phyloP scores from a whole-genome alignment of 768 basidiomycete species.

The Gloeopeniophorella convolvens region DNA sequence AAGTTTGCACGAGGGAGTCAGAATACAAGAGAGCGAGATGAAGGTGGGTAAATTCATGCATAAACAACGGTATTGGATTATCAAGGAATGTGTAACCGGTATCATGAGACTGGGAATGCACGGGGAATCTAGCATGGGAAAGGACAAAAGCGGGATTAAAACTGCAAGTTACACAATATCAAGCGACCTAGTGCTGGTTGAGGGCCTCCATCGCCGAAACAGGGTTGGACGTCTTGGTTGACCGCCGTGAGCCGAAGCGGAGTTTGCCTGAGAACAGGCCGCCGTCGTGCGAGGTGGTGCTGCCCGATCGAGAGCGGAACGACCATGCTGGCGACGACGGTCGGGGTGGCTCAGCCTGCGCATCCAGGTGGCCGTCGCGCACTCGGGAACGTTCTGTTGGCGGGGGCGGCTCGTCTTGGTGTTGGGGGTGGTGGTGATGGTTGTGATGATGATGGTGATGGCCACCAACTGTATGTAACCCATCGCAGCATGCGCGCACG shows the following conservation, averaged over 20 bases:
- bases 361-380: conserved; percentile 48
- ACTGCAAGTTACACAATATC: not conserved
- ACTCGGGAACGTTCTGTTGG: conserved; percentile 32
- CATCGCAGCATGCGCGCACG: conserved; percentile 87
- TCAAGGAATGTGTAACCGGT: conserved; percentile 18
- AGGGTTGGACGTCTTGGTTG: conserved; percentile 31
- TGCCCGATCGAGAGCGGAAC: conserved; percentile 75
- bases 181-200: not conserved
- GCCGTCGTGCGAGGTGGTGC: conserved; percentile 61
- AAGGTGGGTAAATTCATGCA: conserved; percentile 13
- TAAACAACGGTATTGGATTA: conserved; percentile 19
- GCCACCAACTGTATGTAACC: conserved; percentile 76
- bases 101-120: conserved; percentile 10
- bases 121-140: not conserved
- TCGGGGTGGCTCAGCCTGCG: conserved; percentile 43
- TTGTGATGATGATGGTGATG: conserved; percentile 54
- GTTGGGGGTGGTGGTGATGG: conserved; percentile 42
- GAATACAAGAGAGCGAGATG: conserved; percentile 13
- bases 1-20: conserved; percentile 6
- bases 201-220: conserved; percentile 16
- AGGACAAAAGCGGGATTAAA: not conserved
- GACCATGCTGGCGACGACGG: conserved; percentile 83
- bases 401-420: conserved; percentile 25
- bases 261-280: conserved; percentile 65
- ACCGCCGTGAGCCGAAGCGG: conserved; percentile 69